Percentiles rank a stretch among this genome's conserved stretches.
phyloP scores from a whole-genome alignment of 2,329 filamentous ascomycete species.

The Talaromyces funiculosus region DNA sequence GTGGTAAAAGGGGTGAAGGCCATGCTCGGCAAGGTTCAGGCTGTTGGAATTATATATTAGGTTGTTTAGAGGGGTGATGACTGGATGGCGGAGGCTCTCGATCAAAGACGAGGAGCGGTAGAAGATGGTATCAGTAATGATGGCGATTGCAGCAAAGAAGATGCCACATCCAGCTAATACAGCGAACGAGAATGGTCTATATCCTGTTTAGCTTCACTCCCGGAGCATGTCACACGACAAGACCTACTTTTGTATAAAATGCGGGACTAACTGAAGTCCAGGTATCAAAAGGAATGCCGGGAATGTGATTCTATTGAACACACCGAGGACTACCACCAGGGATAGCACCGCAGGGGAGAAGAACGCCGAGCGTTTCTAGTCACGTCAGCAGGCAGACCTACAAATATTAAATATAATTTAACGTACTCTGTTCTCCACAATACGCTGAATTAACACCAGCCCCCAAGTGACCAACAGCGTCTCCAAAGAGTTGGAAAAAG shows the following conservation, averaged over 20 bases:
- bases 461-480: slow-evolving; percentile 91
- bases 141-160: slow-evolving; percentile 64
- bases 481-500: slow-evolving; percentile 96
- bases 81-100: slow-evolving; percentile 50
- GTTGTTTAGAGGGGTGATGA: slow-evolving; percentile 74
- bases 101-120: slow-evolving; percentile 48
- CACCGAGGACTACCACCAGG: slow-evolving; percentile 73
- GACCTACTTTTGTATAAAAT: slow-evolving; percentile 72
- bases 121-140: slow-evolving; percentile 79
- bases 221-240: slow-evolving; percentile 14
- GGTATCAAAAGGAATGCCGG: slow-evolving; percentile 87
- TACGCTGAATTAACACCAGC: slow-evolving; percentile 82
- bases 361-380: slow-evolving; percentile 66
- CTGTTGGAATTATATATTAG: slow-evolving; percentile 66
- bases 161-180: slow-evolving; percentile 61
- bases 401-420: background rate
- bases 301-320: slow-evolving; percentile 97
- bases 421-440: slow-evolving; percentile 67
- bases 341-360: slow-evolving; percentile 73
- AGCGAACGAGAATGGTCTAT: slow-evolving; percentile 54
- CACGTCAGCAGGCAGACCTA: background rate
- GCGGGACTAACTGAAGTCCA: slow-evolving; percentile 72
- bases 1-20: slow-evolving; percentile 73
- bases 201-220: slow-evolving; percentile 19
- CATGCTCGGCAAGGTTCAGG: slow-evolving; percentile 67